Percentiles rank a stretch among this genome's conserved stretches.
Evolutionary conservation across 306 rosid genomes (phyloP).

Genomic region (Malus orientalis): DNA sequence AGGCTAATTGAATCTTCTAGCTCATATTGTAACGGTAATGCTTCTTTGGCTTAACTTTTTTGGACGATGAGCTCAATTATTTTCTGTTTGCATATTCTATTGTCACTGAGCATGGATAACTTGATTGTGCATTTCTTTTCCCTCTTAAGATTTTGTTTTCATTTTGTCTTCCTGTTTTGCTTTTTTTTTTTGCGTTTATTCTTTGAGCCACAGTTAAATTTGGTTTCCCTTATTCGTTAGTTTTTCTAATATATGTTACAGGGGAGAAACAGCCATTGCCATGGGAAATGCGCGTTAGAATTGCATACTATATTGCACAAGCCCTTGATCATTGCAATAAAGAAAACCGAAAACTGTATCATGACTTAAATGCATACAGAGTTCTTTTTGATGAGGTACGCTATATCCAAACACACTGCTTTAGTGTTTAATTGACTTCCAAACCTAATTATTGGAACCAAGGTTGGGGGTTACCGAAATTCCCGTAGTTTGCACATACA

Average conservation of each 20-base stretch:
- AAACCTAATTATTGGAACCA: not conserved
- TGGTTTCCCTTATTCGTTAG: not conserved
- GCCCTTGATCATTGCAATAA: slow-evolving; percentile 82
- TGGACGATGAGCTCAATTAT: not conserved
- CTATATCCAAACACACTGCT: not conserved
- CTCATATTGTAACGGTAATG: not conserved
- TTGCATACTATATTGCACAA: slow-evolving; percentile 70
- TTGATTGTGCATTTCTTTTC: not conserved
- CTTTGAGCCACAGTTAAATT: not conserved
- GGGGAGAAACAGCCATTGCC: slow-evolving; percentile 71
- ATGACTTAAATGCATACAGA: slow-evolving; percentile 80
- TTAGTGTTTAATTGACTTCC: not conserved
- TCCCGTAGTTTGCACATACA: not conserved
- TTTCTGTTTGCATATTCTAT: not conserved
- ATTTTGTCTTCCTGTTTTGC: not conserved
- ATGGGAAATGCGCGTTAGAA: slow-evolving; percentile 91
- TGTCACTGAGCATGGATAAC: not conserved
- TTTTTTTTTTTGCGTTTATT: not conserved
- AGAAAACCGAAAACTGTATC: slow-evolving; percentile 74
- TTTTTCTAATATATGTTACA: no score
- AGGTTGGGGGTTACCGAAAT: not conserved
- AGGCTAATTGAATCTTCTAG: not conserved
- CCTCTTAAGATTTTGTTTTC: not conserved
- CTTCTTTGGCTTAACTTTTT: not conserved
- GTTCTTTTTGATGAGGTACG: slow-evolving; percentile 86